phyloP scores from a whole-genome alignment of 106 monocot genomes.

The Amphibolis antarctica region DNA sequence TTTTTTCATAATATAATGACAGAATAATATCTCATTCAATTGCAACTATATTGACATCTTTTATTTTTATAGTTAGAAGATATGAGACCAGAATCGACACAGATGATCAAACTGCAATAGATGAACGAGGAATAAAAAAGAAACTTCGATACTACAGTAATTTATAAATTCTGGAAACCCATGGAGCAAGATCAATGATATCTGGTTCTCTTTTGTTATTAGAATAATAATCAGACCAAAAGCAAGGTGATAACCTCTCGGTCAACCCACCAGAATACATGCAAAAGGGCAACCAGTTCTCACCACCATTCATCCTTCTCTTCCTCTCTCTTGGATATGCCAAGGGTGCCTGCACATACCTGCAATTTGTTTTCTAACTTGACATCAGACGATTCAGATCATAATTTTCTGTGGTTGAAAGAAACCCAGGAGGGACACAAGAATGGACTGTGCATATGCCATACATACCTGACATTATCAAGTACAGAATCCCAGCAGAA shows the following conservation, averaged over 20 bases:
- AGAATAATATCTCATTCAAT: no score
- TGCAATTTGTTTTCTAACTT: background rate
- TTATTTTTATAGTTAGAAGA: no score
- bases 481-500: slow-evolving; percentile 73
- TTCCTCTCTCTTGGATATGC: slow-evolving; percentile 70
- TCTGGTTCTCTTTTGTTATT: slow-evolving; percentile 50
- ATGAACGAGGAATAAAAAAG: no score
- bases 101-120: no score
- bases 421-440: background rate
- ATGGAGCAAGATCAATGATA: slow-evolving; percentile 59
- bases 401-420: no score
- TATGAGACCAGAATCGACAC: no score
- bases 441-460: slow-evolving; percentile 13
- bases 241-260: slow-evolving; percentile 37
- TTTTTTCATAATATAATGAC: no score
- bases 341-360: slow-evolving; percentile 69
- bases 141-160: background rate
- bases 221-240: slow-evolving; percentile 65
- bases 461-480: slow-evolving; percentile 62
- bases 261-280: slow-evolving; percentile 36
- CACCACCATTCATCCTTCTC: slow-evolving; percentile 64
- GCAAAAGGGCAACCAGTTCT: slow-evolving; percentile 69
- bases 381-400: no score
- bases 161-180: slow-evolving; percentile 35
- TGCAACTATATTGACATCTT: no score